A percentile compares a stretch with the other conserved stretches of the same genome.
phyloP scores from a whole-genome alignment of 805 yeast species.

The Priceomyces carsonii region DNA sequence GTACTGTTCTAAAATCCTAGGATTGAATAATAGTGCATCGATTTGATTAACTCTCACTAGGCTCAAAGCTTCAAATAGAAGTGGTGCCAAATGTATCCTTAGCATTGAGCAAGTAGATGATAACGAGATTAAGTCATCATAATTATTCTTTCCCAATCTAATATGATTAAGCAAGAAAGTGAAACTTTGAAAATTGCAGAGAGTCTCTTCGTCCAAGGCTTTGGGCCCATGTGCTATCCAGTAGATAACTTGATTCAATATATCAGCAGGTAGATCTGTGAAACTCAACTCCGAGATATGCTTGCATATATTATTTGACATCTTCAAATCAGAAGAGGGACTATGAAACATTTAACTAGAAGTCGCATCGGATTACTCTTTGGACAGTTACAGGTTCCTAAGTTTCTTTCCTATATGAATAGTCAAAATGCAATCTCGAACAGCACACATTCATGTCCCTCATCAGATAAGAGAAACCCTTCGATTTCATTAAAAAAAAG shows the following conservation, averaged over 20 bases:
- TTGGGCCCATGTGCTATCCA: conserved; percentile 14
- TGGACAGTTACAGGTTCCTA: too few relatives aligned
- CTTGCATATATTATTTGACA: not conserved
- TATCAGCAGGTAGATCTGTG: conserved; percentile 18
- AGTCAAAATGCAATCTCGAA: too few relatives aligned
- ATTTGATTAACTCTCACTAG: conserved; percentile 26
- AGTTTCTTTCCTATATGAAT: too few relatives aligned
- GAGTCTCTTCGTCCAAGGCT: conserved; percentile 2
- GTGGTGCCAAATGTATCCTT: conserved; percentile 19
- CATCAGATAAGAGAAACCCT: too few relatives aligned
- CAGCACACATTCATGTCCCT: too few relatives aligned
- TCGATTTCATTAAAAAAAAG: too few relatives aligned
- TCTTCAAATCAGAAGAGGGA: too few relatives aligned
- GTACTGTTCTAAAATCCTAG: conserved; percentile 18
- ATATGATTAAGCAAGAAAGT: conserved; percentile 11
- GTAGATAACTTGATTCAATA: conserved; percentile 15
- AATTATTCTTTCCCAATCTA: conserved; percentile 7
- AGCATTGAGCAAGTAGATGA: conserved; percentile 25
- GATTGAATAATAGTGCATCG: conserved; percentile 25
- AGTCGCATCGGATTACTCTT: too few relatives aligned
- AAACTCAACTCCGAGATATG: conserved; percentile 1
- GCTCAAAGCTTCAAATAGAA: conserved; percentile 22
- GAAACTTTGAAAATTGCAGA: not conserved
- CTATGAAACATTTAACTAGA: too few relatives aligned
- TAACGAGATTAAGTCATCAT: conserved; percentile 16